Evolutionary conservation across 495 filamentous ascomycete species (phyloP).

Genomic region (Aspergillus heteromorphus): DNA sequence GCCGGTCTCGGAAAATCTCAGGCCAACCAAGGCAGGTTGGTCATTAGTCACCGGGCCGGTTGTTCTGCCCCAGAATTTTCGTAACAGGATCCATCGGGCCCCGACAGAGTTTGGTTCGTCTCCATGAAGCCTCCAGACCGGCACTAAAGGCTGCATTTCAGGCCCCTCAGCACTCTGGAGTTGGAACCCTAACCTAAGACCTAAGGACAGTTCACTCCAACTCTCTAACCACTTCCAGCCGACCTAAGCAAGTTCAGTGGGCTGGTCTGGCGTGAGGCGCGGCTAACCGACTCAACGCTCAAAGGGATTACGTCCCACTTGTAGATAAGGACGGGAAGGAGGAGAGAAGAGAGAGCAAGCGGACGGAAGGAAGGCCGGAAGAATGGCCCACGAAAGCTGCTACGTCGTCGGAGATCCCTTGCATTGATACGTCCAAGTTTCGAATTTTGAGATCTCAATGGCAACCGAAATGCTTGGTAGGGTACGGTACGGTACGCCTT

Average conservation of each 20-base stretch:
- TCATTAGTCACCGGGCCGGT: constrained; percentile 10
- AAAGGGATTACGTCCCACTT: too few species aligned
- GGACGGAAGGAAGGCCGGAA: neutral
- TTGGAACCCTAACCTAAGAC: constrained; percentile 2
- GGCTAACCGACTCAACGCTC: neutral
- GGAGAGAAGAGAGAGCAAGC: neutral
- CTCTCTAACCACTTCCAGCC: neutral
- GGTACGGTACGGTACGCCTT: neutral
- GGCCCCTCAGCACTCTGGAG: neutral
- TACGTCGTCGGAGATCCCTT: neutral
- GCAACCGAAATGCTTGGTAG: neutral
- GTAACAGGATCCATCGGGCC: constrained; percentile 16
- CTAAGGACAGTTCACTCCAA: neutral
- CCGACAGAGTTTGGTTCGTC: constrained; percentile 10
- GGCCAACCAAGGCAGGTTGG: neutral
- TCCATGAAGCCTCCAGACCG: neutral
- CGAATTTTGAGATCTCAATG: neutral
- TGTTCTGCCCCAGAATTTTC: constrained; percentile 14
- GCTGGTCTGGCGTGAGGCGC: neutral
- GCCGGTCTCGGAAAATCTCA: neutral
- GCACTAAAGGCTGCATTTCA: neutral
- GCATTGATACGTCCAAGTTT: neutral
- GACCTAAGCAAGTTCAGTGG: neutral
- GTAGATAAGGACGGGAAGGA: neutral
- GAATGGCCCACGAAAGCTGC: neutral